phyloP scores from a whole-genome alignment of 257 asterid species.

The Capsicum baccatum region DNA sequence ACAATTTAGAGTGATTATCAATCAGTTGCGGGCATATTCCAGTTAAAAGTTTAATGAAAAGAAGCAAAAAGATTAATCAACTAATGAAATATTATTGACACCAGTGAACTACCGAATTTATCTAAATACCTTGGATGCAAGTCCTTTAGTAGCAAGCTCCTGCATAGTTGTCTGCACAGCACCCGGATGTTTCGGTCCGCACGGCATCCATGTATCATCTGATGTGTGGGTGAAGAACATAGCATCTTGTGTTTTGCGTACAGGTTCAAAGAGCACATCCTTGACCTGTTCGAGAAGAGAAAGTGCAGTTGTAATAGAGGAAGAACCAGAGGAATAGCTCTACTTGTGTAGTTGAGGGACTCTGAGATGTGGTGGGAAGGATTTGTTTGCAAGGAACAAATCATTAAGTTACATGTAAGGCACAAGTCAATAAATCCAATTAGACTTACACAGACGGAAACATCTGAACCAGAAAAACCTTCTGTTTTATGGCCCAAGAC shows the following conservation, averaged over 20 bases:
- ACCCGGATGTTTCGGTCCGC: conserved; percentile 87
- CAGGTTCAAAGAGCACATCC: conserved; percentile 94
- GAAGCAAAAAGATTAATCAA: not conserved
- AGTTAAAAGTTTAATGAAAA: not conserved
- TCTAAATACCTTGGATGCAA: conserved; percentile 67
- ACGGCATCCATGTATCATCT: conserved; percentile 74
- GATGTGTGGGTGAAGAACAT: conserved; percentile 70
- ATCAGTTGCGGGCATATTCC: not conserved
- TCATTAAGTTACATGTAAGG: not conserved
- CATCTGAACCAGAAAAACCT: conserved; percentile 63
- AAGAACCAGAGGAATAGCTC: too few relatives aligned
- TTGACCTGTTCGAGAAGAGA: conserved; percentile 64
- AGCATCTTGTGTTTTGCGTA: conserved; percentile 97
- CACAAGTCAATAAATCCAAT: not conserved
- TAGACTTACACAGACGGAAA: conserved; percentile 57
- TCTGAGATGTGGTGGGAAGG: not conserved
- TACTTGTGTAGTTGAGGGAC: too few relatives aligned
- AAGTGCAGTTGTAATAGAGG: not conserved
- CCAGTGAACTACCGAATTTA: not conserved
- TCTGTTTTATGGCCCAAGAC: conserved; percentile 50
- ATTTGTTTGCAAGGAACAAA: not conserved
- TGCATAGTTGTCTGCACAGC: conserved; percentile 86
- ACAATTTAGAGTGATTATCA: not conserved
- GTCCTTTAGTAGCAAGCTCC: conserved; percentile 83
- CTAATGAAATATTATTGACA: not conserved